Base-by-base conservation (phyloP, 495 filamentous ascomycete species). In the Trichoderma asperelloides region DNA sequence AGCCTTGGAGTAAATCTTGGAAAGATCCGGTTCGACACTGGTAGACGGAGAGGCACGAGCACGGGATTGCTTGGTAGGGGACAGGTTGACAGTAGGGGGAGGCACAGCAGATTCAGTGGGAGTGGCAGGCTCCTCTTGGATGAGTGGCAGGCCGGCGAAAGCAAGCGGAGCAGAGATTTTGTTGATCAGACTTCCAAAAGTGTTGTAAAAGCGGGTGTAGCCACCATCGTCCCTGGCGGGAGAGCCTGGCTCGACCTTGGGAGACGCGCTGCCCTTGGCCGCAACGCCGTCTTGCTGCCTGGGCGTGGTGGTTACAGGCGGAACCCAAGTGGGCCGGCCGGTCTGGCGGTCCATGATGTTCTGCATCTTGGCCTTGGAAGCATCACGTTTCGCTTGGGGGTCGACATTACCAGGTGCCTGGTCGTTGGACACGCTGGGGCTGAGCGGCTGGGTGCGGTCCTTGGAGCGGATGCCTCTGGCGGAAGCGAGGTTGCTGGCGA, bases 401-500 rank as follows among this genome's bases (percentile, higher is more conserved):
- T 86, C 84, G 72, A 92, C 80, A 68, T 85, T 93, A 1, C 89
- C 90, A 18, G 89, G 88, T 6, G 87, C 91, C 71, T 91, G 88
- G 47, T 91, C 88, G 40, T 85, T 86, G 65, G 90, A 90, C 23
- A 92, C 78, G 41, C 86, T 89, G n/a, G 89, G 89, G 9, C 85
- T 89, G 21, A 78, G 83, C 72, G 76, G 86, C 78, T 88, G 86
- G 28, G 85, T 81, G 63, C 84, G 84, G 63, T 85, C 82, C 66
- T 87, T 86, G 21, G 88, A 81, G 2, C 90, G 90, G 68, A 96
- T 97, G 23, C 93, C 93, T 68, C 93, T 82, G 7, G 92, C 93
- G 2, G 91, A 92, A 0, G 93, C 93, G 9, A 97, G 79, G 70
- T 97, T 96, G 73, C 87, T 97, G 43, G 92, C 94, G 66, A 97